A percentile compares a stretch with the other conserved stretches of the same genome.
phyloP scores from a whole-genome alignment of 352 stramenopile species.

The Blastocystis sp. region DNA sequence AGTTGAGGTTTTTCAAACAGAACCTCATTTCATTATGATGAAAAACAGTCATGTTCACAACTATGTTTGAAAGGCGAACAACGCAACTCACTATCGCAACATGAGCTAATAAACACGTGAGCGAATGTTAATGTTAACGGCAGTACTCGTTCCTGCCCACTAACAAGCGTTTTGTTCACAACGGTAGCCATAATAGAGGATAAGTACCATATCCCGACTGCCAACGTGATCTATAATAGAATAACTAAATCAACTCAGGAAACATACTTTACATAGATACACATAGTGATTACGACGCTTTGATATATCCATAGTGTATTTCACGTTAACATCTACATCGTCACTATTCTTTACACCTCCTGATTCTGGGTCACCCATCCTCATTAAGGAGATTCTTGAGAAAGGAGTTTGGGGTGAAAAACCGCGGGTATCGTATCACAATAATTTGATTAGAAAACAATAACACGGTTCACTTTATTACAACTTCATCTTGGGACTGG shows the following conservation, averaged over 20 bases:
- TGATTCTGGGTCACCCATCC: neutral
- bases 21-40: constrained; percentile 14
- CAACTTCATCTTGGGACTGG: neutral
- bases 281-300: constrained; percentile 27
- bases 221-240: neutral
- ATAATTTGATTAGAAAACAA: neutral
- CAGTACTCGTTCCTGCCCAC: neutral
- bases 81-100: constrained; percentile 26
- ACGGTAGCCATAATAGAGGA: constrained; percentile 38
- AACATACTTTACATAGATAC: constrained; percentile 16
- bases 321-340: neutral
- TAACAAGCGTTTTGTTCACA: constrained; percentile 30
- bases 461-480: neutral
- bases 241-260: neutral
- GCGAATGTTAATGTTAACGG: constrained; percentile 54
- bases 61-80: neutral
- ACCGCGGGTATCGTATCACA: neutral
- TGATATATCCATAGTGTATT: neutral
- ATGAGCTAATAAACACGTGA: constrained; percentile 63
- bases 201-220: constrained; percentile 15
- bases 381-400: neutral
- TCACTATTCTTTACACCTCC: neutral
- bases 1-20: constrained; percentile 2
- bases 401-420: neutral
- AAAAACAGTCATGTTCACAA: constrained; percentile 49